These are phyloP conservation scores for Raphanus sativus DNA, from an alignment of 345 rosid species.

Conservation along the genomic window DNA sequence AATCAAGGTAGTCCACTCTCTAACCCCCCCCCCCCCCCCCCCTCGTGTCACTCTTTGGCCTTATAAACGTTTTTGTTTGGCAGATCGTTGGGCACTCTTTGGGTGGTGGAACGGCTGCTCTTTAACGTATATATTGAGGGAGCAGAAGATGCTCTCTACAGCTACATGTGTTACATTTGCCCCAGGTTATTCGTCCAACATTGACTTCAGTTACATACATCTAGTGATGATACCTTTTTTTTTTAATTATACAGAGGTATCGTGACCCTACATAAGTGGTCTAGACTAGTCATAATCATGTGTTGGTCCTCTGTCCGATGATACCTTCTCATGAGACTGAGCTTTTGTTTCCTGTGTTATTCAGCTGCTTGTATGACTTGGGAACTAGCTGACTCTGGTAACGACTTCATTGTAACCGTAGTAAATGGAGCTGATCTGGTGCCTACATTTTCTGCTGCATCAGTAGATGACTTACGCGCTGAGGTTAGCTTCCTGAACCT, in stretches of 20 bases:
- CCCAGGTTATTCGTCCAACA: constrained; percentile 80
- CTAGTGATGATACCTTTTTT: constrained; percentile 1
- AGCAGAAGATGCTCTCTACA: constrained; percentile 66
- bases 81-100: constrained; percentile 93
- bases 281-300: too few relatives aligned
- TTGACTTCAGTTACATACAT: background rate
- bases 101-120: constrained; percentile 99
- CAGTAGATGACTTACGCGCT: constrained; percentile 87
- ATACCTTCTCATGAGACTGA: background rate
- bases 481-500: constrained; percentile 64
- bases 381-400: constrained; percentile 96
- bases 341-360: constrained; percentile 1
- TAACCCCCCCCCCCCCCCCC: too few relatives aligned
- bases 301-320: too few relatives aligned
- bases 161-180: constrained; percentile 83
- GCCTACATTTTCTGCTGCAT: constrained; percentile 91
- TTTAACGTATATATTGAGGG: constrained; percentile 81
- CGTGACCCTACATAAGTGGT: too few relatives aligned
- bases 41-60: background rate
- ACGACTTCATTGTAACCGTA: constrained; percentile 68
- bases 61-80: background rate
- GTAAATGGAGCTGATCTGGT: constrained; percentile 91
- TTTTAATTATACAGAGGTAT: too few relatives aligned
- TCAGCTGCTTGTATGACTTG: constrained; percentile 99
- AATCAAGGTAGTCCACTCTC: constrained; percentile 47